Base-by-base conservation (phyloP, 768 basidiomycete genomes). In the Crassisporium funariophilum region DNA sequence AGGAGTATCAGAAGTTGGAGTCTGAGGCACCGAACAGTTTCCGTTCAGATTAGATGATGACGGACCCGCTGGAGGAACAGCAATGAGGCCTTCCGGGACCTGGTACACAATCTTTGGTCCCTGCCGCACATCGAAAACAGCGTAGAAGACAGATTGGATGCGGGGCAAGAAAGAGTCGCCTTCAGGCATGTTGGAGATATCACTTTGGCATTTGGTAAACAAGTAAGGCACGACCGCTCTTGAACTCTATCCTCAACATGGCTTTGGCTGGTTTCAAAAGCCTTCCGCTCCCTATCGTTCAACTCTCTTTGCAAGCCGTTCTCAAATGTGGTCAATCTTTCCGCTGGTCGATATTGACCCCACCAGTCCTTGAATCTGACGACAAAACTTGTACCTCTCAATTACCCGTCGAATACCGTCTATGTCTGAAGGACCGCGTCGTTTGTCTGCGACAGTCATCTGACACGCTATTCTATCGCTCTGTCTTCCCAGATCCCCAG, bases 91-190 rank as follows among this genome's bases (percentile, higher is more conserved):
- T 63, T 97, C 95, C 1, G 95, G 95, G 5, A 97, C 93, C 68
- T 98, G 95, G 59, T 88, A 88, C 4, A 91, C 83, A 36, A 98
- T 88, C 59, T 90, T 90, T 2, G 93, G 90, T 2, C 97, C 95
- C 44, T 87, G 82, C 4, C 70, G 71, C 27, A 86, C 77, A 67
- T 98, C 92, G 63, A 99, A 98, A 11, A 88, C 83, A 3, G 95
- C 87, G 60, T 97, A 98, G 72, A 98, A 98, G 11, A 95, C 87
- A 9, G 91, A 93, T 56, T 86, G 83, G 46, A 91, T 87, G 41
- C 78, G 74, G 27, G 89, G 89, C 36, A 86, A 76, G 68, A 88
- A 92, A 8, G 88, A 91, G 64, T 84, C 83, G n/a, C 62, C 62
- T 46, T 67, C 61, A 47, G 66, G 60, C 65, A 66, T 67, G 44